A percentile compares a stretch with the other conserved stretches of the same genome.
Conservation (phyloP, 306 rosid genomes). For the Corylus heterophylla region DNA sequence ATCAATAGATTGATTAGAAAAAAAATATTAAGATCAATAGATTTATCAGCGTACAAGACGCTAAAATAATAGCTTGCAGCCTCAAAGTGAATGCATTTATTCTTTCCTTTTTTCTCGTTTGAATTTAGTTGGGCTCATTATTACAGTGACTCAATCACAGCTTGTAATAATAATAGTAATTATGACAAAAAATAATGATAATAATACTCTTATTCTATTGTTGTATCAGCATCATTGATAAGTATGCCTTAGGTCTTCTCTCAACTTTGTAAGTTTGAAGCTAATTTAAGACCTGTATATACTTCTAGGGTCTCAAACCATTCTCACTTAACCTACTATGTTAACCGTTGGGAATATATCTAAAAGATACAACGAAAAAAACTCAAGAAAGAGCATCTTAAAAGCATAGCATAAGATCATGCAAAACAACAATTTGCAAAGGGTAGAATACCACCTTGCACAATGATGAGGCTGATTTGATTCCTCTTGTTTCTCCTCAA, state of each 20-base stretch:
- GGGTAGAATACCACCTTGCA: no score
- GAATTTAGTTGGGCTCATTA: background rate
- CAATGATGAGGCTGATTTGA: no score
- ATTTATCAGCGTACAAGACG: background rate
- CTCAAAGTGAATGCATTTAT: background rate
- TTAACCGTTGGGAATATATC: background rate
- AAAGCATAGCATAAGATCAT: no score
- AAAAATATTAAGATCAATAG: background rate
- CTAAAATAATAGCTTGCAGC: background rate
- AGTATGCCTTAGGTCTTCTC: background rate
- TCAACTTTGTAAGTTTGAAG: background rate
- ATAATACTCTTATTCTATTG: no score
- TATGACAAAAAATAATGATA: no score
- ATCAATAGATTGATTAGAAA: background rate
- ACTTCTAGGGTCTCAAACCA: background rate
- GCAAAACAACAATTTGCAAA: no score
- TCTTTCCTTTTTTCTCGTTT: background rate
- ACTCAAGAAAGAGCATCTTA: no score
- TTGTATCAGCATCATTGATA: background rate
- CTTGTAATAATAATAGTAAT: no score
- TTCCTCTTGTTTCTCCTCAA: no score
- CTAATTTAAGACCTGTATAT: background rate
- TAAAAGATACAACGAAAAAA: no score
- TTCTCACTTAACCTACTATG: background rate
- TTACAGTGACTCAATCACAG: no score